Conservation (phyloP, 1,284 basidiomycete species). For the Tetrapyrgos nigripes region DNA sequence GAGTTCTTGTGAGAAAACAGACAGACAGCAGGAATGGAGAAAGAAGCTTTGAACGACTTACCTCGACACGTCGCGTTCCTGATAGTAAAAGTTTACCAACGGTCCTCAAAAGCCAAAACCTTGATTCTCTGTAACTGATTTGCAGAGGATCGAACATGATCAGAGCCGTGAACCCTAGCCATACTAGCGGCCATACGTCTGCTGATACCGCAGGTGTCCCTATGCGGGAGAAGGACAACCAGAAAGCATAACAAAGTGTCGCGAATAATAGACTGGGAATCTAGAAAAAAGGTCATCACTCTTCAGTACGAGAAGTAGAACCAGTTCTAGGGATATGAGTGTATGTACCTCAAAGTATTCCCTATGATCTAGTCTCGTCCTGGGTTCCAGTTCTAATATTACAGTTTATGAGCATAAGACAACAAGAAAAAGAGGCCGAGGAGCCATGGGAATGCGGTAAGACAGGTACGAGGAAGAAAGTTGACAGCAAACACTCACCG, state of each 20-base stretch:
- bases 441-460: neutral
- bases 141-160: slow-evolving; percentile 83
- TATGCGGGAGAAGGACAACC: slow-evolving; percentile 79
- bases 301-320: neutral
- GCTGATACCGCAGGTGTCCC: slow-evolving; percentile 58
- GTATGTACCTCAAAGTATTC: slow-evolving; percentile 79
- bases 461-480: neutral
- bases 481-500: slow-evolving; percentile 47
- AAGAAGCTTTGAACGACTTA: too few species aligned
- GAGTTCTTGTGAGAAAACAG: neutral
- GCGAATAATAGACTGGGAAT: slow-evolving; percentile 81
- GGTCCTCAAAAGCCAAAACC: slow-evolving; percentile 83
- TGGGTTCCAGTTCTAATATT: slow-evolving; percentile 72
- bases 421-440: slow-evolving; percentile 4
- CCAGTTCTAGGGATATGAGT: too few species aligned
- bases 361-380: slow-evolving; percentile 79
- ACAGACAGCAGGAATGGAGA: too few species aligned
- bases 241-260: slow-evolving; percentile 84
- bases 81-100: slow-evolving; percentile 70
- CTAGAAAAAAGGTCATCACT: slow-evolving; percentile 41
- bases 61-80: slow-evolving; percentile 80
- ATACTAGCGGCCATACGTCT: slow-evolving; percentile 83
- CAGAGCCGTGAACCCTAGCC: slow-evolving; percentile 71
- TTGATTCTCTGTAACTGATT: slow-evolving; percentile 65
- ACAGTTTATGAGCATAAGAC: neutral